Evolutionary conservation across 305 asterid genomes (phyloP).

Genomic region (Fraxinus greggii): DNA sequence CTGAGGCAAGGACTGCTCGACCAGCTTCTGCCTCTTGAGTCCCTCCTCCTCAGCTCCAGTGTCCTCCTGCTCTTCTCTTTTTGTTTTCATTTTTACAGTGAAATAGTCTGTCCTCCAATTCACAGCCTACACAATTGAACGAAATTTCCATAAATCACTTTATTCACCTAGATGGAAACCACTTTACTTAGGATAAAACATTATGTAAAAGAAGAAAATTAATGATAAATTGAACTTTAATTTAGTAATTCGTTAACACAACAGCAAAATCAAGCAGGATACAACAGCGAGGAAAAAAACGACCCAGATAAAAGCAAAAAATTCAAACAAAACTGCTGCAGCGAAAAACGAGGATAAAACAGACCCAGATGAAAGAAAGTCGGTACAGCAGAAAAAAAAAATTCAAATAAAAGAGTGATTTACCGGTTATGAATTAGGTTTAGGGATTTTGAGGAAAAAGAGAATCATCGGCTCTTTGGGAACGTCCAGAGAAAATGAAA

Average conservation of each 20-base stretch:
- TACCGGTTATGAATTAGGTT: neutral
- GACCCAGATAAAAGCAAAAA: neutral
- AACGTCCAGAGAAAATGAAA: neutral
- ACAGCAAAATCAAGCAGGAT: neutral
- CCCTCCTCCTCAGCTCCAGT: conserved; percentile 30
- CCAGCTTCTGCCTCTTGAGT: conserved; percentile 43
- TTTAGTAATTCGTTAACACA: neutral
- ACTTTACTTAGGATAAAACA: neutral
- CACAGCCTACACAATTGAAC: neutral
- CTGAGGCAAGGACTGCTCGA: conserved; percentile 29
- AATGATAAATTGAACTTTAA: no score
- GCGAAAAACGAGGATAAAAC: neutral
- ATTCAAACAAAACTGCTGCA: neutral
- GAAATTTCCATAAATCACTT: neutral
- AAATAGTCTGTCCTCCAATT: neutral
- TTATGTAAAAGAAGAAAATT: neutral
- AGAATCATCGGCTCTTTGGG: neutral
- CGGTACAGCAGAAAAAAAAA: neutral
- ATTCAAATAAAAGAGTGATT: neutral
- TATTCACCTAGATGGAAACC: neutral
- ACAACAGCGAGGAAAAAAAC: neutral
- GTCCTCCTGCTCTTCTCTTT: conserved; percentile 40
- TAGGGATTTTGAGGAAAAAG: neutral
- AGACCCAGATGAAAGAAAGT: neutral
- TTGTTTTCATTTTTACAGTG: conserved; percentile 36